Conservation (phyloP, 495 filamentous ascomycete genomes). For the Talaromyces nanjingensis region DNA sequence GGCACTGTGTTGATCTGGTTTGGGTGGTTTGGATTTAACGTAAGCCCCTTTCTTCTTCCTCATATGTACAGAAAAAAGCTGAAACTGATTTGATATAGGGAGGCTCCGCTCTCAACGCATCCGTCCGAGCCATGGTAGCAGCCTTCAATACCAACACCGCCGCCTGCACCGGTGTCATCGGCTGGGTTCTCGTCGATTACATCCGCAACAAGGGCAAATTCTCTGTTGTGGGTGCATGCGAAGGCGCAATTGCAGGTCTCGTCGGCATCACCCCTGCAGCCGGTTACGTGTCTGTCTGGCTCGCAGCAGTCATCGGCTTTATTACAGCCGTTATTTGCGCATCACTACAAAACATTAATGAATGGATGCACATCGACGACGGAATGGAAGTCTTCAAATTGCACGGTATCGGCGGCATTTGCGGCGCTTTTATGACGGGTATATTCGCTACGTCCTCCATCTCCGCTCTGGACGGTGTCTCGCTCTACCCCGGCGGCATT, state of each 20-base stretch:
- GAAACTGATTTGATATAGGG: conserved; percentile 29
- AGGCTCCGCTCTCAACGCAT: conserved; percentile 50
- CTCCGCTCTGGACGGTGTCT: conserved; percentile 40
- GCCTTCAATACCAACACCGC: conserved; percentile 58
- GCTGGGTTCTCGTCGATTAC: conserved; percentile 55
- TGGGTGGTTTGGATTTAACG: conserved; percentile 57
- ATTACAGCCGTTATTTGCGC: conserved; percentile 48
- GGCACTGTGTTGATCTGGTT: conserved; percentile 55
- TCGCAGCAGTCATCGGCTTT: conserved; percentile 52
- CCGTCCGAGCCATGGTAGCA: conserved; percentile 49
- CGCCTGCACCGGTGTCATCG: conserved; percentile 47
- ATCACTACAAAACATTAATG: conserved; percentile 43
- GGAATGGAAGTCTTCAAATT: conserved; percentile 59
- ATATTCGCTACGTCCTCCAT: conserved; percentile 48
- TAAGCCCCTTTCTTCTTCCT: too few relatives aligned
- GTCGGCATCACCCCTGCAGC: conserved; percentile 60
- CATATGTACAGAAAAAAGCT: too few relatives aligned
- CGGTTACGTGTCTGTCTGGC: conserved; percentile 52
- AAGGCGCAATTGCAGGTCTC: conserved; percentile 57
- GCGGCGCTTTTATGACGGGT: conserved; percentile 55
- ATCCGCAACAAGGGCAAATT: conserved; percentile 47
- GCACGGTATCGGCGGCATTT: conserved; percentile 55
- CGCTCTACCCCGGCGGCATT: conserved; percentile 42
- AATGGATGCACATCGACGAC: conserved; percentile 54
- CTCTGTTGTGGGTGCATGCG: conserved; percentile 53